phyloP scores from a whole-genome alignment of 345 rosid genomes.

The Schrenkiella parvula region DNA sequence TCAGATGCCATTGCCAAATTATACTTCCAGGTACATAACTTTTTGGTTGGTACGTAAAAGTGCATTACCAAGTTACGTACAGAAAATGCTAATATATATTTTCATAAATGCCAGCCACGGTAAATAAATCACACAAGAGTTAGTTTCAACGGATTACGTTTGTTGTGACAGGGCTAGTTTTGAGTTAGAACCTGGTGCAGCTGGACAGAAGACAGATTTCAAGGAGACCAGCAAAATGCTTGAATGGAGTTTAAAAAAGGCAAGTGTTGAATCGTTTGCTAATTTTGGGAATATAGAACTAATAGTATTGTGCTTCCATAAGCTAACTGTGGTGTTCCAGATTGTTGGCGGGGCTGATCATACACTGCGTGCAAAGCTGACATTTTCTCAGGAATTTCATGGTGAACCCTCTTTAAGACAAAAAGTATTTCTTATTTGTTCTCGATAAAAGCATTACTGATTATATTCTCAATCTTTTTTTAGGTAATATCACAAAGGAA shows the following conservation, averaged over 20 bases:
- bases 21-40: constrained; percentile 65
- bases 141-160: not conserved
- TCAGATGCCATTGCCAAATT: constrained; percentile 94
- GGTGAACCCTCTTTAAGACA: constrained; percentile 41
- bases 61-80: not conserved
- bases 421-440: not conserved
- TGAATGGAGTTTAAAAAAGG: constrained; percentile 95
- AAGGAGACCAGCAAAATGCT: constrained; percentile 80
- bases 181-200: constrained; percentile 78
- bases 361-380: constrained; percentile 87
- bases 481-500: constrained; percentile 94
- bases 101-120: not conserved
- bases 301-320: not conserved
- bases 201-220: constrained; percentile 90
- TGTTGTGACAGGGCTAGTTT: constrained; percentile 62
- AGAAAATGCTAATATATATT: not conserved
- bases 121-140: not conserved
- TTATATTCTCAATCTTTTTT: not conserved
- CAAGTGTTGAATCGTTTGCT: constrained; percentile 22
- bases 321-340: constrained; percentile 38
- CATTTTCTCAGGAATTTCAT: constrained; percentile 86
- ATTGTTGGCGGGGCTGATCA: constrained; percentile 91
- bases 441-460: not conserved
- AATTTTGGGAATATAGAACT: not conserved
- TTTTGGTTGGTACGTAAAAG: not conserved